Evolutionary conservation across 2,329 filamentous ascomycete species (phyloP).

Genomic region (Magnaporthiopsis incrustans): DNA sequence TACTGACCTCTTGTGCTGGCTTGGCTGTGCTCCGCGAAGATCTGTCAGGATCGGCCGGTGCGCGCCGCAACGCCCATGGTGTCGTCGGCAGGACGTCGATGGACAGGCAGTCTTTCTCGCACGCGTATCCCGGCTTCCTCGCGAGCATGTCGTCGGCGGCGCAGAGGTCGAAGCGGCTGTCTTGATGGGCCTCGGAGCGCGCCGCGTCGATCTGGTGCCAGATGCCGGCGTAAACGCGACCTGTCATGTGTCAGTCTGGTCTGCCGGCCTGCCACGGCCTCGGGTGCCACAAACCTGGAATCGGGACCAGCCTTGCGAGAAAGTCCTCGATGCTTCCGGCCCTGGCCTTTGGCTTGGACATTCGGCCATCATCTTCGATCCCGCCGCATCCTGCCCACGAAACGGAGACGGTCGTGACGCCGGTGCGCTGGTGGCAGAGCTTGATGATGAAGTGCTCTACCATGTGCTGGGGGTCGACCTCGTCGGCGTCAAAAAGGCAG

Average conservation of each 20-base stretch:
- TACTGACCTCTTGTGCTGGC: no score
- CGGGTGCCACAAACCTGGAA: background rate
- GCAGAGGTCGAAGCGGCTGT: background rate
- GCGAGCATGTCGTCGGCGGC: background rate
- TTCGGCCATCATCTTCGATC: background rate
- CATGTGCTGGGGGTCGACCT: background rate
- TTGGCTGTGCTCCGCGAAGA: background rate
- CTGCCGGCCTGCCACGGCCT: no score
- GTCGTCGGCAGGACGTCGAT: background rate
- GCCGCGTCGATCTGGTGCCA: background rate
- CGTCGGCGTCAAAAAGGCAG: background rate
- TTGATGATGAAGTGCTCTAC: constrained; percentile 1
- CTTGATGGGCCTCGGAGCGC: background rate
- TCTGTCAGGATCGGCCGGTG: background rate
- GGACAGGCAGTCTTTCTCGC: background rate
- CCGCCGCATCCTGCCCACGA: background rate
- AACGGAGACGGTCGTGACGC: background rate
- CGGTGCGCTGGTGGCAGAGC: background rate
- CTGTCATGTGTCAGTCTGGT: background rate
- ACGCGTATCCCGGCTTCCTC: background rate
- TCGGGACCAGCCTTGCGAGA: background rate
- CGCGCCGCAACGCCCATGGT: no score
- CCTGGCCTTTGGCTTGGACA: background rate
- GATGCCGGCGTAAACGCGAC: background rate
- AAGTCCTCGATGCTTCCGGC: background rate